Percentiles rank a stretch among this genome's conserved stretches.
phyloP scores from a whole-genome alignment of 1,284 basidiomycete species.

The Malassezia furfur region DNA sequence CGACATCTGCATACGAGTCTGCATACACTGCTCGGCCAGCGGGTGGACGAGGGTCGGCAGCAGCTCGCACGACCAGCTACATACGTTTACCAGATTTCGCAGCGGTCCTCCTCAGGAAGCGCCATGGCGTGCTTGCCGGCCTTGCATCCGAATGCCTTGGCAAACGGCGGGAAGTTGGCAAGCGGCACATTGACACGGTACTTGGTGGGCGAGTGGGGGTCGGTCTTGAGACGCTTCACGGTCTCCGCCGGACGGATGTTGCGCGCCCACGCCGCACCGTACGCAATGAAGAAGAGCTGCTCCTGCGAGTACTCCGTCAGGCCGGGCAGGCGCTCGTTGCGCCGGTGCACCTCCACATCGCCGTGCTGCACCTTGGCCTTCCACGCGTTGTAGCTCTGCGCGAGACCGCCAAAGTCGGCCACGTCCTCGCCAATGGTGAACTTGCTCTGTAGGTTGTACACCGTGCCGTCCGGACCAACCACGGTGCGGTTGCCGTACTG shows the following conservation, averaged over 20 bases:
- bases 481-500: conserved; percentile 79
- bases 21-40: no score
- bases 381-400: conserved; percentile 49
- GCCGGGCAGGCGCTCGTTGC: conserved; percentile 46
- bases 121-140: conserved; percentile 37
- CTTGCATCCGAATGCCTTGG: conserved; percentile 38
- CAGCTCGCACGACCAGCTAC: no score
- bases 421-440: conserved; percentile 58
- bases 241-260: conserved; percentile 34
- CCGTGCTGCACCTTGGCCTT: conserved; percentile 29
- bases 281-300: conserved; percentile 49
- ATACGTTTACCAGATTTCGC: conserved; percentile 35
- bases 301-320: conserved; percentile 40
- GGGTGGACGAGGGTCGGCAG: no score
- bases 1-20: no score
- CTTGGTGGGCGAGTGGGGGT: conserved; percentile 43
- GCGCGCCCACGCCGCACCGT: conserved; percentile 36
- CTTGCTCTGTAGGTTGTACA: conserved; percentile 72
- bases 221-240: conserved; percentile 36
- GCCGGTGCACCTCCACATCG: conserved; percentile 25
- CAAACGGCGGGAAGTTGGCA: conserved; percentile 35
- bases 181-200: conserved; percentile 39
- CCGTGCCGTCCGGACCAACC: conserved; percentile 71
- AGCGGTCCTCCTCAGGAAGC: conserved; percentile 24
- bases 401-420: conserved; percentile 54